Conservation (phyloP, 2,329 filamentous ascomycete genomes). For the Tetracladium maxilliforme region DNA sequence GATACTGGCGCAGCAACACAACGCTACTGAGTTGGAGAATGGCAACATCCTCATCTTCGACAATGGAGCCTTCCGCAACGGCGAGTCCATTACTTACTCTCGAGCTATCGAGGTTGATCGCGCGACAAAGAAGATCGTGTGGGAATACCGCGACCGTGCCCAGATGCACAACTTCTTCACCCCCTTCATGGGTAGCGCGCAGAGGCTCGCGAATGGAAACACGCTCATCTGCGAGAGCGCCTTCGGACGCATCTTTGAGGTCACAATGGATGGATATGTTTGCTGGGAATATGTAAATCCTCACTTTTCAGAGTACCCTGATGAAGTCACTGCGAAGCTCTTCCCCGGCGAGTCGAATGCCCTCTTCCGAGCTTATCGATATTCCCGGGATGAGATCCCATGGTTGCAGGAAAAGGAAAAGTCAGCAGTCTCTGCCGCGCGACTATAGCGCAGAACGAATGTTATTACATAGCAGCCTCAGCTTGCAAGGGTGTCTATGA, state of each 20-base stretch:
- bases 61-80: constrained; percentile 25
- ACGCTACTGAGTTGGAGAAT: constrained; percentile 21
- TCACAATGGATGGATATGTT: constrained; percentile 21
- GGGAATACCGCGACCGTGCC: constrained; percentile 23
- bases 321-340: constrained; percentile 19
- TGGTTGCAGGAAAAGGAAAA: constrained; percentile 15
- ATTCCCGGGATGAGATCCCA: constrained; percentile 21
- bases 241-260: constrained; percentile 26
- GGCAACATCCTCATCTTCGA: constrained; percentile 29
- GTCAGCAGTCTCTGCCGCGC: too few species aligned
- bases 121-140: constrained; percentile 21
- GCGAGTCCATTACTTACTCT: constrained; percentile 23
- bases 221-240: constrained; percentile 25
- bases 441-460: too few species aligned
- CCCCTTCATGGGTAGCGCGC: constrained; percentile 29
- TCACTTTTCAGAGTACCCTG: constrained; percentile 21
- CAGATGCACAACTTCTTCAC: constrained; percentile 18
- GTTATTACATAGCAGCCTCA: too few species aligned
- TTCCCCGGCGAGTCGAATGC: constrained; percentile 25
- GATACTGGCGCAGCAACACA: constrained; percentile 26
- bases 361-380: constrained; percentile 26
- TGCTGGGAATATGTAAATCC: constrained; percentile 28
- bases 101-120: constrained; percentile 22
- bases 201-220: constrained; percentile 23
- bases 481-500: too few species aligned